Percentiles rank a stretch among this genome's conserved stretches.
Evolutionary conservation across 306 rosid species (phyloP).

Genomic region (Amphicarpaea edgeworthii): DNA sequence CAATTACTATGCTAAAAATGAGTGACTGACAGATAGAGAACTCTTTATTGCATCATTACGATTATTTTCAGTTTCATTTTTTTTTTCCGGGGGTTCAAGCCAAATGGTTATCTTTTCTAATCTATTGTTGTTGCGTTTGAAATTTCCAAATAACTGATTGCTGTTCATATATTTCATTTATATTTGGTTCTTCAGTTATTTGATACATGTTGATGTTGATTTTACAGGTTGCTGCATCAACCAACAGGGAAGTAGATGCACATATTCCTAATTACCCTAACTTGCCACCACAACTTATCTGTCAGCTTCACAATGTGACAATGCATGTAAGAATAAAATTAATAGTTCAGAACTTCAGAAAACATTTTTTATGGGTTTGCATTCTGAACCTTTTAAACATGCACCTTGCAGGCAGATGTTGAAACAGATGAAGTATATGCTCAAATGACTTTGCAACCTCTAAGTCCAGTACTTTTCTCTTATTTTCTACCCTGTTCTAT

Average conservation of each 20-base stretch:
- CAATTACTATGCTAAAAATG: slow-evolving; percentile 3
- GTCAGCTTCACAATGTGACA: slow-evolving; percentile 80
- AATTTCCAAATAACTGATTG: not conserved
- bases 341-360: not conserved
- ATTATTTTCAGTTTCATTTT: not conserved
- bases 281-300: slow-evolving; percentile 71
- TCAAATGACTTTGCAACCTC: slow-evolving; percentile 82
- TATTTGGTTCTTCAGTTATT: slow-evolving; percentile 13
- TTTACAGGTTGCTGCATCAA: slow-evolving; percentile 74
- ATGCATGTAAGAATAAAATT: slow-evolving; percentile 67
- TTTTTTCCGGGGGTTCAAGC: not conserved
- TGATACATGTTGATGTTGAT: slow-evolving; percentile 30
- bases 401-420: slow-evolving; percentile 68
- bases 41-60: not conserved
- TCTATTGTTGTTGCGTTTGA: slow-evolving; percentile 6
- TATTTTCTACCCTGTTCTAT: not conserved
- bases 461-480: slow-evolving; percentile 61
- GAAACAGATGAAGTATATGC: slow-evolving; percentile 86
- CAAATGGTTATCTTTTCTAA: not conserved
- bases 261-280: slow-evolving; percentile 79
- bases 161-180: slow-evolving; percentile 26
- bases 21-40: not conserved
- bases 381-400: slow-evolving; percentile 36
- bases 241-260: slow-evolving; percentile 76
- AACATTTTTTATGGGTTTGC: slow-evolving; percentile 11